Base-by-base conservation (phyloP, 1,139 yeast species). In the Arxiozyma bovina region DNA sequence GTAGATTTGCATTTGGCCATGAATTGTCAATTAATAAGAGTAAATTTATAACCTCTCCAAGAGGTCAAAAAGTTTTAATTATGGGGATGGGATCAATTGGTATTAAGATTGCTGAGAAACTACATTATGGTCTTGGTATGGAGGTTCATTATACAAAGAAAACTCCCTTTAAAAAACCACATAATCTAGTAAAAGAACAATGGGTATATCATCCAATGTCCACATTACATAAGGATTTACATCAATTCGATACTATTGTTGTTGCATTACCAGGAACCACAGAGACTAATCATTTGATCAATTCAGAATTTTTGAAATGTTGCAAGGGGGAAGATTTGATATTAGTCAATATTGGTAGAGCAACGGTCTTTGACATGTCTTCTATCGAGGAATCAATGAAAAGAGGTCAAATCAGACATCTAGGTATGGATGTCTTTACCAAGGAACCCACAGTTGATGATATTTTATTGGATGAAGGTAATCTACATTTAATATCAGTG, bases 61-160 rank as follows among this genome's bases (percentile, higher is more conserved):
- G 72, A 22, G 82, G 82, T 46, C 83, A 81, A 61, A 73, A 74
- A 45, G 88, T 76, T 21, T 82, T 87, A 9, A 77, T 88, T 51
- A 78, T 87, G 4, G 96, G 96, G 0, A 81, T 87, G 64, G 96
- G 96, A 1, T 76, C 79, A 40, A 87, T 88, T 60, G 96, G 96
- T 3, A 74, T 77, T 63, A 76, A 77, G 34, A 77, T 86, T 52
- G 95, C 83, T 1, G 64, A 68, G 45, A 76, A 87, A 59, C 75
- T 86, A 59, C 62, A 73, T 27, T 45, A 58, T 48, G 77, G 77
- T 1, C 66, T 88, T 41, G 94, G 91, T 1, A 85, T 88, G 93
- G 72, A 80, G 34, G 75, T 87, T 42, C 82, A 79, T 60, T 87
- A 85, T 63, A 74, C 80, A 55, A 85, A 85, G 61, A 74, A 91